phyloP scores from a whole-genome alignment of 2,329 filamentous ascomycete genomes.

The Epichloe sp. region DNA sequence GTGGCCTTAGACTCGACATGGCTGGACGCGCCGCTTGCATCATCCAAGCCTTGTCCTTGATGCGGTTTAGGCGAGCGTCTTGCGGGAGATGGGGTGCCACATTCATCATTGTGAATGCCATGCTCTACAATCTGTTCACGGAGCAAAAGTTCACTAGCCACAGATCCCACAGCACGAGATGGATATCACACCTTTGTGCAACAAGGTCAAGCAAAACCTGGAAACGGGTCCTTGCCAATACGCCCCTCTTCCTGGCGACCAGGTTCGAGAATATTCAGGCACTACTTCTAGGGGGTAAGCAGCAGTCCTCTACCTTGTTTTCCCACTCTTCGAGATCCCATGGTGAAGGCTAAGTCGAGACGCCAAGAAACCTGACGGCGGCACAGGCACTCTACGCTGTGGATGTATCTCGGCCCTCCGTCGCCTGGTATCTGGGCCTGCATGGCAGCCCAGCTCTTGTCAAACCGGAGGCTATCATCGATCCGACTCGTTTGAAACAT shows the following conservation, averaged over 20 bases:
- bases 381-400: constrained; percentile 45
- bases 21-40: too few species aligned
- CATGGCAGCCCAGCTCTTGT: constrained; percentile 46
- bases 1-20: too few species aligned
- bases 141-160: constrained; percentile 29
- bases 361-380: neutral
- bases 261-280: constrained; percentile 43
- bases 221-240: constrained; percentile 35
- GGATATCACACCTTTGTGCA: constrained; percentile 26
- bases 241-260: constrained; percentile 43
- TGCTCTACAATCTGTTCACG: constrained; percentile 36
- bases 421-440: constrained; percentile 51
- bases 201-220: constrained; percentile 32
- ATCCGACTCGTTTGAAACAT: constrained; percentile 18
- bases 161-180: constrained; percentile 18
- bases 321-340: neutral
- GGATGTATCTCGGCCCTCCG: constrained; percentile 46
- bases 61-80: too few species aligned
- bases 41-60: too few species aligned
- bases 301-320: neutral
- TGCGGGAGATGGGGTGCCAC: constrained; percentile 16
- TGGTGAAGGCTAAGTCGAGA: neutral
- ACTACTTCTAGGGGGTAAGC: constrained; percentile 43
- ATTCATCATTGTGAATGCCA: constrained; percentile 37
- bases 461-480: constrained; percentile 51